Conservation (phyloP, 441 rosid species). For the Eutrema salsugineum region DNA sequence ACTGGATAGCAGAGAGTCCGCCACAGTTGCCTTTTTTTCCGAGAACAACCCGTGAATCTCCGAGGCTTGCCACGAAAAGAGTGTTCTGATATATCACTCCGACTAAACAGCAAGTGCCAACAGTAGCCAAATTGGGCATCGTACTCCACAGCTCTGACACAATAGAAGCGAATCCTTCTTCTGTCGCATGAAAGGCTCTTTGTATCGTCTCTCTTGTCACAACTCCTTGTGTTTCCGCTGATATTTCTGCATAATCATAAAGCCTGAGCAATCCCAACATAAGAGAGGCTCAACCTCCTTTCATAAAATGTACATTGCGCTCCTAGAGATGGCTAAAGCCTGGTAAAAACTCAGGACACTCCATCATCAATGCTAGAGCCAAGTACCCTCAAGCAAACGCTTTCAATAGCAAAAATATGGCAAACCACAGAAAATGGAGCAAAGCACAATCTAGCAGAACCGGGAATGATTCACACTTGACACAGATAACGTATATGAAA, state of each 20-base stretch:
- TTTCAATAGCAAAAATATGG: background rate
- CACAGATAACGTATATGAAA: background rate
- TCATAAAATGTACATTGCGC: slow-evolving; percentile 1
- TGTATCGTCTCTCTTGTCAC: slow-evolving; percentile 67
- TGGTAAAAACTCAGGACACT: background rate
- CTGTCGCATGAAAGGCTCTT: slow-evolving; percentile 68
- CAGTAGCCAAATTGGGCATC: slow-evolving; percentile 64
- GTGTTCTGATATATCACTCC: slow-evolving; percentile 74
- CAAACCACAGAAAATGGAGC: background rate
- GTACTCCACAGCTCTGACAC: slow-evolving; percentile 64
- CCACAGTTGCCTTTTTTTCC: slow-evolving; percentile 83
- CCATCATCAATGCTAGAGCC: slow-evolving; percentile 7
- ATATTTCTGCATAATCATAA: slow-evolving; percentile 81
- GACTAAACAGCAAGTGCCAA: slow-evolving; percentile 82
- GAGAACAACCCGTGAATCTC: slow-evolving; percentile 82
- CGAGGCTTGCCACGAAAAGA: slow-evolving; percentile 82
- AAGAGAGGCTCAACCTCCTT: slow-evolving; percentile 42
- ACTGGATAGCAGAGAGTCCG: slow-evolving; percentile 69
- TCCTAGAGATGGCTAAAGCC: slow-evolving; percentile 2
- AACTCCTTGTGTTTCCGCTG: slow-evolving; percentile 65
- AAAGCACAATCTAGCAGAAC: background rate
- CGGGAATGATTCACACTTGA: background rate
- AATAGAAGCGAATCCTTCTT: slow-evolving; percentile 71
- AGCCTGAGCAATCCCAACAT: slow-evolving; percentile 75
- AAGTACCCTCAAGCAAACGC: background rate